phyloP scores from a whole-genome alignment of 257 asterid genomes.

The Ehretia macrophylla region DNA sequence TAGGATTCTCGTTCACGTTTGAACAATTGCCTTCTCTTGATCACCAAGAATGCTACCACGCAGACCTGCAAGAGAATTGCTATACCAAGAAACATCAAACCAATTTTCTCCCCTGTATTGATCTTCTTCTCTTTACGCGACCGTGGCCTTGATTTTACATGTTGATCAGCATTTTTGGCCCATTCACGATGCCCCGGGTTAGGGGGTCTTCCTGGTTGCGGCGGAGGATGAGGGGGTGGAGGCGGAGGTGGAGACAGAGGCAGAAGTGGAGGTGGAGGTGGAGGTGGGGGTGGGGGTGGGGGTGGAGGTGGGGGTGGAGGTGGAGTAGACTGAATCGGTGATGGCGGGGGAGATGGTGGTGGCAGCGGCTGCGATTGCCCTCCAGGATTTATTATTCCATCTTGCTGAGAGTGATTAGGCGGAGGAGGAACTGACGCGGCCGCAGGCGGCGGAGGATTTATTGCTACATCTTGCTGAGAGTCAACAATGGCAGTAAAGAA shows the following conservation, averaged over 20 bases:
- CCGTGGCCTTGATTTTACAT: too few relatives aligned
- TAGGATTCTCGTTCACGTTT: slow-evolving; percentile 16
- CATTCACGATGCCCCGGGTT: too few relatives aligned
- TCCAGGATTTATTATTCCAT: too few relatives aligned
- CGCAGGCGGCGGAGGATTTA: too few relatives aligned
- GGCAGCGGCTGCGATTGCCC: too few relatives aligned
- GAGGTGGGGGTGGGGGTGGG: slow-evolving; percentile 22
- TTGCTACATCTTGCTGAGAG: slow-evolving; percentile 35
- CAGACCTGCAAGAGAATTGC: slow-evolving; percentile 34
- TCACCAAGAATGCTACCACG: slow-evolving; percentile 32
- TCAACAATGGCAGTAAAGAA: slow-evolving; percentile 30
- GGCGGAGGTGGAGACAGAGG: slow-evolving; percentile 1
- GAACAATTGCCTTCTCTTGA: slow-evolving; percentile 34
- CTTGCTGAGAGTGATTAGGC: too few relatives aligned
- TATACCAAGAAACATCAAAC: slow-evolving; percentile 33
- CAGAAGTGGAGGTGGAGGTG: slow-evolving; percentile 17
- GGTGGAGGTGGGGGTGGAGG: slow-evolving; percentile 1
- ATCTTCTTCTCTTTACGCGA: slow-evolving; percentile 12
- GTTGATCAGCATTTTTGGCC: too few relatives aligned
- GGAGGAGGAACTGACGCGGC: too few relatives aligned
- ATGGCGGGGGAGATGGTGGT: too few relatives aligned
- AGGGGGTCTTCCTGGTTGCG: not conserved
- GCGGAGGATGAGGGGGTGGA: too few relatives aligned
- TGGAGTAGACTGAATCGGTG: slow-evolving; percentile 20
- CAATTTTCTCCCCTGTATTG: slow-evolving; percentile 36